These are phyloP conservation scores for Saccharomycopsis hybrid DNA, from an alignment of 1,139 yeast genomes.

Conservation along the genomic window DNA sequence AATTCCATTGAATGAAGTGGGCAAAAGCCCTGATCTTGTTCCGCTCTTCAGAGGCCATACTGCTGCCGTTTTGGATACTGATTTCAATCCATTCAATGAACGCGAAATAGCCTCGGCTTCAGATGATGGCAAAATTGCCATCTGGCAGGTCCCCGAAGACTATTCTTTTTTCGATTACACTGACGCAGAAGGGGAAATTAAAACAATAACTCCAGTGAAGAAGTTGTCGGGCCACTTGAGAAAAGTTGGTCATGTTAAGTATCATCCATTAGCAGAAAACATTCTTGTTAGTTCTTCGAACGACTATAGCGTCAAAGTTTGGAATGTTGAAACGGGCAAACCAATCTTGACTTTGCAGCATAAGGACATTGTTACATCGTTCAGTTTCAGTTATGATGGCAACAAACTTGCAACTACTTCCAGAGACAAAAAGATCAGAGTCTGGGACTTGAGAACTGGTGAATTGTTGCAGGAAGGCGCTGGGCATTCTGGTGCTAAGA, in stretches of 20 bases:
- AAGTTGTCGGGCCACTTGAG: conserved; percentile 79
- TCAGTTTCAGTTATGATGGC: conserved; percentile 87
- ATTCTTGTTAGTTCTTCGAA: conserved; percentile 85
- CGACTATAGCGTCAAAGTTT: conserved; percentile 83
- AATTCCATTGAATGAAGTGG: conserved; percentile 79
- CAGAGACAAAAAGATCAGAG: conserved; percentile 84
- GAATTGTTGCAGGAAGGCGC: conserved; percentile 74
- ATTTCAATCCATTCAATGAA: conserved; percentile 80
- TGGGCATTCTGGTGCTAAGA: conserved; percentile 91
- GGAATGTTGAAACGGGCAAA: conserved; percentile 79
- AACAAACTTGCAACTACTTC: conserved; percentile 79
- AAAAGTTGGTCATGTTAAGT: conserved; percentile 89
- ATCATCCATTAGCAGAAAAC: conserved; percentile 83
- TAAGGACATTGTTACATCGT: conserved; percentile 86
- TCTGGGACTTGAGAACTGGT: conserved; percentile 84
- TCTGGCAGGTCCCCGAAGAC: conserved; percentile 83
- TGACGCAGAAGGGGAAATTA: conserved; percentile 56
- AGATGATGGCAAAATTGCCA: conserved; percentile 82
- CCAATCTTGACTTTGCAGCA: conserved; percentile 71
- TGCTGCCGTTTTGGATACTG: conserved; percentile 91
- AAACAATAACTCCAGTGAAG: conserved; percentile 65
- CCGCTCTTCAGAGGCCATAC: conserved; percentile 94
- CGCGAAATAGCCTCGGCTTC: conserved; percentile 75
- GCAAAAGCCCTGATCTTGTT: conserved; percentile 92
- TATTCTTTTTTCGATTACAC: conserved; percentile 60